These are phyloP conservation scores for Eutypella sp. DNA, from an alignment of 2,329 filamentous ascomycete species.

Conservation along the genomic window DNA sequence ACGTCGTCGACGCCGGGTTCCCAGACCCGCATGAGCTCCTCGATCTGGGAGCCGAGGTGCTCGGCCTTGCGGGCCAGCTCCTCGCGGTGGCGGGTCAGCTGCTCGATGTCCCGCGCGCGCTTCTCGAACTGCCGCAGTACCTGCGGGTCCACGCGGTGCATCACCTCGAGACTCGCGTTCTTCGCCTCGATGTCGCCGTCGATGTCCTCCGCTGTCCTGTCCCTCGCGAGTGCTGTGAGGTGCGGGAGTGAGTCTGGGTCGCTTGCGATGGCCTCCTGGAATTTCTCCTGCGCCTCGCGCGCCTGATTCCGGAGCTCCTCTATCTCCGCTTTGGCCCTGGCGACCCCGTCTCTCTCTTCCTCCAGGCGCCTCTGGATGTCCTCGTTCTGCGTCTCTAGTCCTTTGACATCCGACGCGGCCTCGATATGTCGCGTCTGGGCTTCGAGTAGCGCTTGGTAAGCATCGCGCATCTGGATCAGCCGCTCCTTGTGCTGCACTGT, in stretches of 20 bases:
- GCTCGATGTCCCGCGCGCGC: slow-evolving; percentile 65
- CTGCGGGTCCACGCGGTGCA: slow-evolving; percentile 70
- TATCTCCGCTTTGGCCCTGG: slow-evolving; percentile 33
- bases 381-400: slow-evolving; percentile 61
- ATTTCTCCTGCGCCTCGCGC: slow-evolving; percentile 31
- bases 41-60: slow-evolving; percentile 53
- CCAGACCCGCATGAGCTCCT: slow-evolving; percentile 65
- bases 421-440: slow-evolving; percentile 70
- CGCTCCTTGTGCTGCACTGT: slow-evolving; percentile 50
- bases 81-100: slow-evolving; percentile 52
- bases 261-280: slow-evolving; percentile 34
- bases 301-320: slow-evolving; percentile 31
- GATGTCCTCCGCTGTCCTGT: slow-evolving; percentile 57
- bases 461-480: slow-evolving; percentile 56
- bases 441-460: slow-evolving; percentile 62
- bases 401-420: slow-evolving; percentile 72
- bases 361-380: slow-evolving; percentile 52
- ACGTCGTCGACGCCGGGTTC: slow-evolving; percentile 78
- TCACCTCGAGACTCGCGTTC: slow-evolving; percentile 70
- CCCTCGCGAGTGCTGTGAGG: slow-evolving; percentile 39
- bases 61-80: slow-evolving; percentile 51
- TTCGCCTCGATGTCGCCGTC: slow-evolving; percentile 70
- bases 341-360: slow-evolving; percentile 36
- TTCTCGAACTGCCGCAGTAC: slow-evolving; percentile 74
- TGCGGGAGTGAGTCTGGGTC: slow-evolving; percentile 35